Evolutionary conservation across 805 yeast species (phyloP).

Genomic region (Jamesozyma lodderae): DNA sequence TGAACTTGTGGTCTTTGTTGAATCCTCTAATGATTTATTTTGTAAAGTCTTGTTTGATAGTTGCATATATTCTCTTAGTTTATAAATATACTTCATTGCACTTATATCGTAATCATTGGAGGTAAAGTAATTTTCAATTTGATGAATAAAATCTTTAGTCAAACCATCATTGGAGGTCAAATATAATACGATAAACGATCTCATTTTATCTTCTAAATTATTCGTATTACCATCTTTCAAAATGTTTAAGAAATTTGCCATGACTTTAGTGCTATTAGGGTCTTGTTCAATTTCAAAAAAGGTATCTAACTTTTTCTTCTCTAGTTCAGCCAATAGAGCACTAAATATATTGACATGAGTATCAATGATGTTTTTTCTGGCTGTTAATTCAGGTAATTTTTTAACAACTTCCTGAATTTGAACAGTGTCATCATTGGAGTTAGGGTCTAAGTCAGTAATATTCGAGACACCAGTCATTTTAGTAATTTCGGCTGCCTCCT

Average conservation of each 20-base stretch:
- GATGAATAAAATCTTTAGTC: conserved; percentile 40
- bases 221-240: conserved; percentile 43
- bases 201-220: conserved; percentile 72
- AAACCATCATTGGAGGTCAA: conserved; percentile 39
- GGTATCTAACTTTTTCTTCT: conserved; percentile 79
- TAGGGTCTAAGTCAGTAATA: conserved; percentile 62
- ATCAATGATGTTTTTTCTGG: conserved; percentile 79
- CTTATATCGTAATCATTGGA: conserved; percentile 51
- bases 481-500: conserved; percentile 81
- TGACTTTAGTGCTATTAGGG: conserved; percentile 41
- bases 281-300: conserved; percentile 92
- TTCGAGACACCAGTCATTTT: conserved; percentile 60
- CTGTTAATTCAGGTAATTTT: conserved; percentile 84
- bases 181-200: conserved; percentile 78
- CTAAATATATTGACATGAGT: conserved; percentile 96
- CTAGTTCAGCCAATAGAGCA: conserved; percentile 69
- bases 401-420: conserved; percentile 81
- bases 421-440: conserved; percentile 43
- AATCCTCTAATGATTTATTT: conserved; percentile 27
- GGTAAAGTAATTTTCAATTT: conserved; percentile 55
- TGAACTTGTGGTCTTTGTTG: conserved; percentile 25
- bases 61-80: conserved; percentile 69
- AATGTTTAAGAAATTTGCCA: conserved; percentile 51
- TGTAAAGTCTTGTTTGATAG: conserved; percentile 36
- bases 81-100: conserved; percentile 65